phyloP scores from a whole-genome alignment of 1,284 basidiomycete species.

The Ceratobasidium sp. region DNA sequence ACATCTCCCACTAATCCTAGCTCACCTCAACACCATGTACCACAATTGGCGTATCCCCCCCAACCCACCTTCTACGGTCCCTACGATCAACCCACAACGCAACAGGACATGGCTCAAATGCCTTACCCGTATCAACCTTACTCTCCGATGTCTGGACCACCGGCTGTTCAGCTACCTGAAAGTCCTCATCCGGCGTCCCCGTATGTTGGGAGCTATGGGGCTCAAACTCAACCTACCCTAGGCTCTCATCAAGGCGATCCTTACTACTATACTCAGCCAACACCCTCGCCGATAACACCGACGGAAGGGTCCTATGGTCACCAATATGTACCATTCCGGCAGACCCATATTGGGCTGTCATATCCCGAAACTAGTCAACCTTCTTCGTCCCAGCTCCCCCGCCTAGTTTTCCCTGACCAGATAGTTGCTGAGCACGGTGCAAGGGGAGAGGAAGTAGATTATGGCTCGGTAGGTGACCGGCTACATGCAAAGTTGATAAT shows the following conservation, averaged over 20 bases:
- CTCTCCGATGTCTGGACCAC: constrained; percentile 11
- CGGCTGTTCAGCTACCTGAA: constrained; percentile 3
- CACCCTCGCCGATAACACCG: not conserved
- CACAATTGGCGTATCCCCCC: constrained; percentile 8
- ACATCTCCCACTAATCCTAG: constrained; percentile 5
- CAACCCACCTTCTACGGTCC: constrained; percentile 7
- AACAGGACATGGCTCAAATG: constrained; percentile 15
- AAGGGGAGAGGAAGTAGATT: constrained; percentile 17
- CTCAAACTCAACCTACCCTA: not conserved
- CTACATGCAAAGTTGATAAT: not conserved
- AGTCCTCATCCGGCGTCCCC: not conserved
- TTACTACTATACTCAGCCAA: constrained; percentile 33
- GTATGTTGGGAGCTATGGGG: constrained; percentile 9
- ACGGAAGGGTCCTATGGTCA: constrained; percentile 19
- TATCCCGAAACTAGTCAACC: constrained; percentile 22
- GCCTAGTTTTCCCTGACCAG: constrained; percentile 9
- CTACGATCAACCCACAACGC: constrained; percentile 17
- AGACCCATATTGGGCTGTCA: not conserved
- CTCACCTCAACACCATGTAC: constrained; percentile 17
- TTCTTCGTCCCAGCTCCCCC: constrained; percentile 21
- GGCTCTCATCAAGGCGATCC: constrained; percentile 5
- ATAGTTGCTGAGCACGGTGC: not conserved
- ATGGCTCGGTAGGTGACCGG: constrained; percentile 17
- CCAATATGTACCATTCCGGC: constrained; percentile 30
- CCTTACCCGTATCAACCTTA: constrained; percentile 30